These are phyloP conservation scores for Curvularia sp. DNA, from an alignment of 2,329 filamentous ascomycete genomes.

Conservation along the genomic window DNA sequence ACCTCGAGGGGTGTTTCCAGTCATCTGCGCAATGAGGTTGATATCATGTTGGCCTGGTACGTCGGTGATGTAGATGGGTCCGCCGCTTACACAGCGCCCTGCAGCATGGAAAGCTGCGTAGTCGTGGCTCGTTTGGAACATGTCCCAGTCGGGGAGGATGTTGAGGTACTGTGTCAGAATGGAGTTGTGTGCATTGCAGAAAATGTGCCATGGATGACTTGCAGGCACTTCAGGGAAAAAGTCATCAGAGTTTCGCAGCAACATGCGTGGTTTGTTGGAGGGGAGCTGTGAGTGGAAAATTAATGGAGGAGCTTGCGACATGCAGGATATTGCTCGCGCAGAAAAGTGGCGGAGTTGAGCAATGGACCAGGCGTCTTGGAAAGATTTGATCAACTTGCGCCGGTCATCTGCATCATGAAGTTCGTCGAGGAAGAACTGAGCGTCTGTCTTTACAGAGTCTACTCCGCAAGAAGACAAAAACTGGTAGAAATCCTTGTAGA, in stretches of 20 bases:
- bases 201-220: slow-evolving; percentile 94
- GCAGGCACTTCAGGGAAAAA: slow-evolving; percentile 85
- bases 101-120: slow-evolving; percentile 89
- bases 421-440: slow-evolving; percentile 86
- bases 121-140: slow-evolving; percentile 72
- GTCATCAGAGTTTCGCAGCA: slow-evolving; percentile 87
- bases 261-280: slow-evolving; percentile 73
- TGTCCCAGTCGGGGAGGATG: slow-evolving; percentile 82
- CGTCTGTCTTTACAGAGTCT: slow-evolving; percentile 91
- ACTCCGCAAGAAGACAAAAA: slow-evolving; percentile 79
- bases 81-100: slow-evolving; percentile 86
- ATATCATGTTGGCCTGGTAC: slow-evolving; percentile 82
- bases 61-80: slow-evolving; percentile 94
- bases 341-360: slow-evolving; percentile 80
- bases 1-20: slow-evolving; percentile 72
- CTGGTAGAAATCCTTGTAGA: slow-evolving; percentile 91
- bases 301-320: slow-evolving; percentile 87
- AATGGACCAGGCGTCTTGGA: slow-evolving; percentile 86
- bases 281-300: slow-evolving; percentile 85
- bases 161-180: slow-evolving; percentile 86
- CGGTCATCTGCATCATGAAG: slow-evolving; percentile 73
- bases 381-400: slow-evolving; percentile 73
- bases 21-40: slow-evolving; percentile 79
- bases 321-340: slow-evolving; percentile 84
- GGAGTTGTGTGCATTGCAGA: slow-evolving; percentile 89